Percentiles rank a stretch among this genome's conserved stretches.
phyloP scores from a whole-genome alignment of 768 basidiomycete genomes.

The Russula brevipes region DNA sequence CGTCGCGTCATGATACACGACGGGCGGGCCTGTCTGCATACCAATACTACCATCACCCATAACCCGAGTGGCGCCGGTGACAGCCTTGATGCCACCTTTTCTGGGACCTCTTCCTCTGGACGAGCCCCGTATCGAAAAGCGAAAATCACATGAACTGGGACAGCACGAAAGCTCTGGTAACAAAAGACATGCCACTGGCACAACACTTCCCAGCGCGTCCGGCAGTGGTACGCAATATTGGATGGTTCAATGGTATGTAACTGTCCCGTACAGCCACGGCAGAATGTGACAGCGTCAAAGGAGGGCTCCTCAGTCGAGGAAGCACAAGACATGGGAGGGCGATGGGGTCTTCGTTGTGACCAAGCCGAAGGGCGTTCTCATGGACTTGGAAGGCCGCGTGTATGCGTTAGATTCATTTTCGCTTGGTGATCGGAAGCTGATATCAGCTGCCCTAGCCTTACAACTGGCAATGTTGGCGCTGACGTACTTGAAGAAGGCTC shows the following conservation, averaged over 20 bases:
- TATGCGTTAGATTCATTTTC: constrained; percentile 33
- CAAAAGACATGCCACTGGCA: constrained; percentile 27
- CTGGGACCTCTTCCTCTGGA: constrained; percentile 12
- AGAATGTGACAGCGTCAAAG: constrained; percentile 32
- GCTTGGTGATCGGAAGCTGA: neutral
- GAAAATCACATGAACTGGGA: constrained; percentile 26
- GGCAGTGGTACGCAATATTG: constrained; percentile 45
- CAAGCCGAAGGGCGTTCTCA: constrained; percentile 42
- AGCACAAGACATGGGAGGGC: constrained; percentile 90
- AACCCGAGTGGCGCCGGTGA: neutral
- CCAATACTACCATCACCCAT: neutral
- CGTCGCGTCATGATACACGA: constrained; percentile 12
- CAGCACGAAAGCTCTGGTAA: constrained; percentile 11
- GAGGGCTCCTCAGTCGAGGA: constrained; percentile 67
- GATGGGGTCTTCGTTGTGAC: constrained; percentile 60
- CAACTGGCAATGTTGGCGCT: constrained; percentile 44
- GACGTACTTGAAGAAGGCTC: constrained; percentile 35
- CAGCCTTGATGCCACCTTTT: constrained; percentile 20
- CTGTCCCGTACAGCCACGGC: neutral
- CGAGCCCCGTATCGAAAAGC: constrained; percentile 21
- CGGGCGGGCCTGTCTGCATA: too few relatives aligned
- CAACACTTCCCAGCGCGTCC: constrained; percentile 7
- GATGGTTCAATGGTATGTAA: constrained; percentile 71
- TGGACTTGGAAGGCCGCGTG: constrained; percentile 62
- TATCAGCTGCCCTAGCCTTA: constrained; percentile 39